These are phyloP conservation scores for Backusella westeae DNA, from an alignment of 192 early-diverging fungal species.

Conservation along the genomic window DNA sequence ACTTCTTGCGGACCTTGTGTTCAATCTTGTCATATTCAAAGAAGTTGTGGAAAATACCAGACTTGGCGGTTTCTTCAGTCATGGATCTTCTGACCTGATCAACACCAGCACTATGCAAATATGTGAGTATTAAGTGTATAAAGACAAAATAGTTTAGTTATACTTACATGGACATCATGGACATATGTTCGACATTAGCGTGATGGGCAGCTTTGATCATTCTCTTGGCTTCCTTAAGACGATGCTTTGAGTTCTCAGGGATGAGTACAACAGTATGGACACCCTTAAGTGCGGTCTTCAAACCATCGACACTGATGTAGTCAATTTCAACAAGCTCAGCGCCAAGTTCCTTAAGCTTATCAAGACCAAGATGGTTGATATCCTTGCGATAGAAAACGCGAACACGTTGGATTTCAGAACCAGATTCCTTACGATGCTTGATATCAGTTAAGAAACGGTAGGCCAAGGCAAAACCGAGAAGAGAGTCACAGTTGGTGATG, in stretches of 20 bases:
- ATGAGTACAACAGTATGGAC: slow-evolving; percentile 5
- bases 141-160: background rate
- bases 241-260: slow-evolving; percentile 13
- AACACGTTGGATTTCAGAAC: slow-evolving; percentile 1
- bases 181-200: slow-evolving; percentile 9
- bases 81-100: slow-evolving; percentile 6
- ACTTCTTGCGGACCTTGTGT: background rate
- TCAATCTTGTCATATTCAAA: slow-evolving; percentile 18
- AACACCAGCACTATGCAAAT: slow-evolving; percentile 20
- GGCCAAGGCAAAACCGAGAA: slow-evolving; percentile 27
- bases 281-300: slow-evolving; percentile 15
- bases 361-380: slow-evolving; percentile 10
- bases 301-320: slow-evolving; percentile 4
- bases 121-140: background rate
- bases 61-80: background rate
- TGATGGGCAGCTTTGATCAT: slow-evolving; percentile 13
- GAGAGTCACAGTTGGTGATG: slow-evolving; percentile 27
- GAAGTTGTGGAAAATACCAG: slow-evolving; percentile 10
- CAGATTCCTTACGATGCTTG: background rate
- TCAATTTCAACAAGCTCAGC: slow-evolving; percentile 18
- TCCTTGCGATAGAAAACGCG: slow-evolving; percentile 21
- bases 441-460: slow-evolving; percentile 10
- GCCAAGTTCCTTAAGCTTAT: slow-evolving; percentile 17
- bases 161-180: slow-evolving; percentile 22
- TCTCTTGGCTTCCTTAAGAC: slow-evolving; percentile 19